Percentiles rank a stretch among this genome's conserved stretches.
Evolutionary conservation across 1,284 basidiomycete species (phyloP).

Genomic region (Ustilago xerochloae): DNA sequence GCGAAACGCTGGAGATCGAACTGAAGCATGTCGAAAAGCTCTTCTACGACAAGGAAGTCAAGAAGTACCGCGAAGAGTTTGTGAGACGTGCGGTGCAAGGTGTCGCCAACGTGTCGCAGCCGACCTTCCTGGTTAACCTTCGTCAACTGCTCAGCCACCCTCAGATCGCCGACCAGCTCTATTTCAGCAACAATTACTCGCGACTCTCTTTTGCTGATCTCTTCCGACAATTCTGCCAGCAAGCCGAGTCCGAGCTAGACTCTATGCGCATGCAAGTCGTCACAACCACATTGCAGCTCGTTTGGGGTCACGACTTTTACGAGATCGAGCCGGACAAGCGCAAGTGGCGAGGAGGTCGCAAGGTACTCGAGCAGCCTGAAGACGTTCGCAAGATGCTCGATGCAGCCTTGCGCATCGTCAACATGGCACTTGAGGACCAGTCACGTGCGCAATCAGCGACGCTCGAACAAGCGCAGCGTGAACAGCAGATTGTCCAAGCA

Average conservation of each 20-base stretch:
- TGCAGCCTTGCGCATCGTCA: slow-evolving; percentile 17
- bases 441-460: not conserved
- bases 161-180: slow-evolving; percentile 45
- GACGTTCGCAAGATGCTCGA: slow-evolving; percentile 18
- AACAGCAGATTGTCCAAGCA: not conserved
- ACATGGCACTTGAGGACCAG: slow-evolving; percentile 24
- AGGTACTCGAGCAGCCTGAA: slow-evolving; percentile 11
- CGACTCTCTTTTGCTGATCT: slow-evolving; percentile 47
- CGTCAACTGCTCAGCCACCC: slow-evolving; percentile 54
- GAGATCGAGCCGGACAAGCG: slow-evolving; percentile 30
- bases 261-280: slow-evolving; percentile 35
- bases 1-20: slow-evolving; percentile 41
- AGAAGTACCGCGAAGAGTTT: slow-evolving; percentile 27
- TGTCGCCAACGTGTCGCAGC: slow-evolving; percentile 13
- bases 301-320: slow-evolving; percentile 49
- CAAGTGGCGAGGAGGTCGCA: slow-evolving; percentile 30
- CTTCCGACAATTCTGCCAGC: slow-evolving; percentile 33
- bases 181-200: slow-evolving; percentile 37
- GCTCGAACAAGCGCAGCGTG: not conserved
- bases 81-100: slow-evolving; percentile 26
- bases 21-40: slow-evolving; percentile 46
- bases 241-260: slow-evolving; percentile 39
- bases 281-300: slow-evolving; percentile 30
- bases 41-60: slow-evolving; percentile 55
- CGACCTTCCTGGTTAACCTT: slow-evolving; percentile 43